phyloP scores from a whole-genome alignment of 176 grass and related monocot species.

The Carex littledalei region DNA sequence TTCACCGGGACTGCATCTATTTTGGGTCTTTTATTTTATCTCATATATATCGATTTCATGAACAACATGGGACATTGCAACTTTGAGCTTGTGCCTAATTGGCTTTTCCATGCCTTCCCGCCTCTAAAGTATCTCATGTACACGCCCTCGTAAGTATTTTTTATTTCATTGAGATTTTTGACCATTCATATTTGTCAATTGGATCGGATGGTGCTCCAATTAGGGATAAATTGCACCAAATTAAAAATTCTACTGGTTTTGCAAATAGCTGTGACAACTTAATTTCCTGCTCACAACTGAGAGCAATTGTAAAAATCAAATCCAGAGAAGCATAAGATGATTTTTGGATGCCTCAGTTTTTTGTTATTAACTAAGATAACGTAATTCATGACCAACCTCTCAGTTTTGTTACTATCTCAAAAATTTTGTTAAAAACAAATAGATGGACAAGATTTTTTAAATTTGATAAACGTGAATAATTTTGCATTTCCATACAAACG shows the following conservation, averaged over 20 bases:
- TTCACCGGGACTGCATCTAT: slow-evolving; percentile 43
- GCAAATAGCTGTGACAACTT: neutral
- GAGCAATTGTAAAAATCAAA: neutral
- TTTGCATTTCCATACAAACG: neutral
- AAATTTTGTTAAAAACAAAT: neutral
- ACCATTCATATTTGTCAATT: neutral
- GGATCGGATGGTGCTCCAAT: neutral
- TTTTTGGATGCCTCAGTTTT: neutral
- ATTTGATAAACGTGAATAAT: neutral
- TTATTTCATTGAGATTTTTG: neutral
- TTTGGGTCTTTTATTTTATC: slow-evolving; percentile 23
- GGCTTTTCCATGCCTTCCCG: slow-evolving; percentile 57
- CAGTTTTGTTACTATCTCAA: neutral
- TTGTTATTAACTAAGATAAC: too few species aligned
- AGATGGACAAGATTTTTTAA: neutral
- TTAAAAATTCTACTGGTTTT: neutral
- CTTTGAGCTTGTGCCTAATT: slow-evolving; percentile 72
- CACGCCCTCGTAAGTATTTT: slow-evolving; percentile 84
- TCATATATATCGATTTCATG: slow-evolving; percentile 84
- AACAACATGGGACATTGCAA: slow-evolving; percentile 98
- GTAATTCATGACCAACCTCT: too few species aligned
- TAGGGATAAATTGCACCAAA: neutral
- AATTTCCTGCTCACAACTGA: neutral
- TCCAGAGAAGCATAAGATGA: neutral
- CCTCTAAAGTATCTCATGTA: slow-evolving; percentile 98